A percentile compares a stretch with the other conserved stretches of the same genome.
phyloP scores from a whole-genome alignment of 1,284 basidiomycete species.

The Boletus smithii region DNA sequence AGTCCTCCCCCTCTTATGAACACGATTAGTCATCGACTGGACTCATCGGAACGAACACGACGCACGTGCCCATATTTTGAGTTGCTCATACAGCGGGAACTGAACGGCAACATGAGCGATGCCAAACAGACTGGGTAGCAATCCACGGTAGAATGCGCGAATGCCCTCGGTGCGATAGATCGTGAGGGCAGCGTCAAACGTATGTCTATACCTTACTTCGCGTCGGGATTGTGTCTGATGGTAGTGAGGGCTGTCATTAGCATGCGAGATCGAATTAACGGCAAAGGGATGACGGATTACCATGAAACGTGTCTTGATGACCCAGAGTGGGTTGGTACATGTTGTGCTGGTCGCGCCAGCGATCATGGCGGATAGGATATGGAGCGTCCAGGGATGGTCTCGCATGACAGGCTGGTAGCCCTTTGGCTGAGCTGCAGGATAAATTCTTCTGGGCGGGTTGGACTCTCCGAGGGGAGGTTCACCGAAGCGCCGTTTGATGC shows the following conservation, averaged over 20 bases:
- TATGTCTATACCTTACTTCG: constrained; percentile 80
- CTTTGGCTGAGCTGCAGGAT: constrained; percentile 78
- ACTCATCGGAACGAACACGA: too few relatives aligned
- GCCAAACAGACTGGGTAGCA: constrained; percentile 85
- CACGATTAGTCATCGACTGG: constrained; percentile 7
- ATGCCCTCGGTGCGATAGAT: constrained; percentile 86
- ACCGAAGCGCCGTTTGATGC: constrained; percentile 81
- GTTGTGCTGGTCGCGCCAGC: constrained; percentile 89
- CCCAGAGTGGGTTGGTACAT: constrained; percentile 92
- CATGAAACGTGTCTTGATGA: constrained; percentile 98
- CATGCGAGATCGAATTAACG: background rate
- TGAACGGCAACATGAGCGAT: constrained; percentile 93
- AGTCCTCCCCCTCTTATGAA: constrained; percentile 45
- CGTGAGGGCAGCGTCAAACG: constrained; percentile 79
- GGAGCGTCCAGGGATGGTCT: constrained; percentile 78
- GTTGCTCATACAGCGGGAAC: constrained; percentile 91
- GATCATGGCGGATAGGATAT: constrained; percentile 89
- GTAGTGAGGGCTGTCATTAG: background rate
- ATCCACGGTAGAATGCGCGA: constrained; percentile 86
- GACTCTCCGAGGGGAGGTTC: constrained; percentile 51
- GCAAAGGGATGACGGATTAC: constrained; percentile 44
- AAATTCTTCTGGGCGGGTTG: constrained; percentile 47
- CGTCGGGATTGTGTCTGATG: constrained; percentile 71
- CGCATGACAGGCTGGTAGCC: constrained; percentile 74
- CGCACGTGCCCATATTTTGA: constrained; percentile 82